Evolutionary conservation across 169 alveolate species (phyloP), one percentile per base, ranked within the genome.

Genomic region (Plasmodium ovale): DNA sequence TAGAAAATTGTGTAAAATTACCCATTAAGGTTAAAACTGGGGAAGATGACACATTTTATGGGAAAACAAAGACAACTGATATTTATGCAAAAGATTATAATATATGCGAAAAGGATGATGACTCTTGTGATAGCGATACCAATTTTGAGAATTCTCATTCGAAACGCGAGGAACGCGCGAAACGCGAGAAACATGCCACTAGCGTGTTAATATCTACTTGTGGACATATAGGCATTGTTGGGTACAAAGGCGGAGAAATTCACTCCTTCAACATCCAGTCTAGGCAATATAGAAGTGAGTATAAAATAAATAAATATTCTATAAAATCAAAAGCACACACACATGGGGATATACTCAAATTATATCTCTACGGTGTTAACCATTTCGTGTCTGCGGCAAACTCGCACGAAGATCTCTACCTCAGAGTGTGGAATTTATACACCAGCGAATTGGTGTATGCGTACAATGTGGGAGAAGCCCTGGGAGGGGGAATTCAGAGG

Each of bases 151-250:
- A 49, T 21, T n/a, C n/a, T n/a, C n/a, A n/a, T n/a, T n/a, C n/a
- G n/a, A n/a, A n/a, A n/a, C n/a, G n/a, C n/a, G n/a, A n/a, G n/a
- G n/a, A n/a, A n/a, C 44, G n/a, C 27, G 4, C n/a, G n/a, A 69
- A 60, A 51, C 53, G 84, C 25, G 62, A 87, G 37, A 79, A 62
- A 79, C 27, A 72, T 14, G 97, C 97, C 53, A 95, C 96, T 49
- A 94, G 98, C 31, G 93, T 96, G 6, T 93, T 95, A 39, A 95
- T 97, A 44, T 94, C 98, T 25, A 94, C 94, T 16, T 98, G 99
- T 82, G 99, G 99, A 0, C 97, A 98, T 92, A 96, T 96, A 89
- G 98, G 97, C n/a, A 91, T 96, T 70, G 96, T 96, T 54, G 99
- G 99, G 16, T 97, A 95, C 93, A 95, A 85, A 54, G 93, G 92